Base-by-base conservation (phyloP, 83 land plant species). In the Picea engelmannii region DNA sequence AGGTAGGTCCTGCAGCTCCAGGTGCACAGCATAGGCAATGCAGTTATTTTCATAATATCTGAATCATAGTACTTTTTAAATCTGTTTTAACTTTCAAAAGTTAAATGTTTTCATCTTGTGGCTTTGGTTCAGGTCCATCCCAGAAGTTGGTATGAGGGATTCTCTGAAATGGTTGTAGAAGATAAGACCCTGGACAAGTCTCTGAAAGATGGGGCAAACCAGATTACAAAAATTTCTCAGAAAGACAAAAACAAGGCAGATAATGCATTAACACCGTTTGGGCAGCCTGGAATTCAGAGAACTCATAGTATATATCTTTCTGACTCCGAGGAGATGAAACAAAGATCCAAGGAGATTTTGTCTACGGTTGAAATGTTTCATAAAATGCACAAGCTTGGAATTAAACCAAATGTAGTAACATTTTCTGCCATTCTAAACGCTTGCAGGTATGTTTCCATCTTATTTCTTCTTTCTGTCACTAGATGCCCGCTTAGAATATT, bases 391-490 rank as follows among this genome's bases (percentile, higher is more conserved):
- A 84, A 96, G 82, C 83, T 90, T 79, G 88, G 92, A 24, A 87
- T 98, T 11, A 94, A 90, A 79, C 99, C 99, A 59, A 96, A 96
- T 87, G 99, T 96, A 27, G 99, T 98, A 23, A 98, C 99, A 44
- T 98, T 98, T 79, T 98, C 99, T 38, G 95, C 99, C 65, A 98
- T 98, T 55, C 79, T 98, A 24, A 96, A 96, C 86, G 99, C 99
- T 81, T 98, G 99, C 99, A 95, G 99, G 99, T 95, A 83, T 24
- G 20, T 2, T 3, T 52, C 47, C 74, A 18, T 69, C 49, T 38
- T 12, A 18, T 69, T 69, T 69, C 6, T 18, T 18, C 44, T 69
- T 38, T 69, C 47, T 69, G 20, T 69, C 40, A 20, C 44, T 38
- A 69, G 11, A 38, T 69, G 40, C 38, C 40, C 3, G 18, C 2